phyloP scores from a whole-genome alignment of 495 filamentous ascomycete genomes.

The Neurospora africana region DNA sequence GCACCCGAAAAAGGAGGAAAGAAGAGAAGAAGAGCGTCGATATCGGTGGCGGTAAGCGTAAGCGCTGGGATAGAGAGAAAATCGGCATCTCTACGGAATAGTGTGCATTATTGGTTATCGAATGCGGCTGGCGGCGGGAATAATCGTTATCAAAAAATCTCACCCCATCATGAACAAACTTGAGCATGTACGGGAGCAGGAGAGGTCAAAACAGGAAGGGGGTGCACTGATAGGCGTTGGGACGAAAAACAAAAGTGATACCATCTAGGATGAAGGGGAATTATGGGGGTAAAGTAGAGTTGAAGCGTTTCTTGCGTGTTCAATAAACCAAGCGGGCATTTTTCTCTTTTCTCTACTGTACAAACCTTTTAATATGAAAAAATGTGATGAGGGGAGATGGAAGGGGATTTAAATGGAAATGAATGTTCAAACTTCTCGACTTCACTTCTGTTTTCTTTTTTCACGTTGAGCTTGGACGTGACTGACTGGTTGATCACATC shows the following conservation, averaged over 20 bases:
- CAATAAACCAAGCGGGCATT: background rate
- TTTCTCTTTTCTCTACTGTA: background rate
- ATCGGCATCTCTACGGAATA: background rate
- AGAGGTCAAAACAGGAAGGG: background rate
- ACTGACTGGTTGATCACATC: background rate
- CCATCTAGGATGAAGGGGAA: background rate
- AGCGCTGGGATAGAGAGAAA: background rate
- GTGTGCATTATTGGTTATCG: background rate
- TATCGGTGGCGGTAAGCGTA: background rate
- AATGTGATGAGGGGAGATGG: background rate
- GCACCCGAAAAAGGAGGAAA: background rate
- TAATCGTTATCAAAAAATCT: background rate
- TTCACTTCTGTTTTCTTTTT: background rate
- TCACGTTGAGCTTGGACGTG: background rate
- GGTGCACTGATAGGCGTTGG: background rate
- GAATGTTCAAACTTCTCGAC: background rate
- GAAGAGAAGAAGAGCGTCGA: background rate
- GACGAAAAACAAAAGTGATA: background rate
- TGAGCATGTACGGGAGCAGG: background rate
- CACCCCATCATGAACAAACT: background rate
- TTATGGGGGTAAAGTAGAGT: background rate
- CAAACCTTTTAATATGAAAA: background rate
- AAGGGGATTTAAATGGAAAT: background rate
- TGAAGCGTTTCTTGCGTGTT: background rate
- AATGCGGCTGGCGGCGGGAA: background rate